These are phyloP conservation scores for Agrostemma githago DNA, from an alignment of 148 eudicot genomes.

Conservation along the genomic window DNA sequence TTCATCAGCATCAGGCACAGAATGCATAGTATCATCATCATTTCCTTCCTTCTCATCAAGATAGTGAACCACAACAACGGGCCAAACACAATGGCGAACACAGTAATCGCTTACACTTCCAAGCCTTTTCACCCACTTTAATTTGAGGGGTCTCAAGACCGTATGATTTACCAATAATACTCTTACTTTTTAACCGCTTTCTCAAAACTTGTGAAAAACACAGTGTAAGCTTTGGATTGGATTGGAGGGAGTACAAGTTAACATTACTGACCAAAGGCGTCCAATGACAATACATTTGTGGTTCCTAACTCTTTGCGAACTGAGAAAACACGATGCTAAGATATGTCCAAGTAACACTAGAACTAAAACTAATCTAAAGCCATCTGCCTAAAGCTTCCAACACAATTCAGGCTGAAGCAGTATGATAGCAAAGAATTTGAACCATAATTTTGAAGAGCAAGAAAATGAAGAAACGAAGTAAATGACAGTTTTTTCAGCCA, in stretches of 20 bases:
- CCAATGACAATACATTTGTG: neutral
- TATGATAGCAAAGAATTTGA: neutral
- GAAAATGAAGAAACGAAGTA: neutral
- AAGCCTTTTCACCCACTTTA: slow-evolving; percentile 32
- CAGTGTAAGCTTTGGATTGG: no score
- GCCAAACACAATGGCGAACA: slow-evolving; percentile 88
- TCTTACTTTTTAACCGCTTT: no score
- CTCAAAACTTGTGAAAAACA: no score
- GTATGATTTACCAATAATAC: no score
- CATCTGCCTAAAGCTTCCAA: neutral
- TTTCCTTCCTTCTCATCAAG: slow-evolving; percentile 77
- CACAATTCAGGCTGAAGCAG: neutral
- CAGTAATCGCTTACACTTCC: slow-evolving; percentile 96
- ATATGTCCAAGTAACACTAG: neutral
- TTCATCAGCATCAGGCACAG: slow-evolving; percentile 40
- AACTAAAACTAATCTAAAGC: neutral
- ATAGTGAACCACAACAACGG: slow-evolving; percentile 83
- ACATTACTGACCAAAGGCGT: neutral
- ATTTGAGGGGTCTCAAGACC: no score
- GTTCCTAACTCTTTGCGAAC: neutral
- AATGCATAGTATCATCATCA: slow-evolving; percentile 41
- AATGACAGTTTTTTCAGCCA: neutral
- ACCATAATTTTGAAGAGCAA: neutral
- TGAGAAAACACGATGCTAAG: neutral
- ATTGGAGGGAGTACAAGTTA: no score